Percentiles rank a stretch among this genome's conserved stretches.
Conservation (phyloP, 1,284 basidiomycete species). For the Ganoderma multipileum region DNA sequence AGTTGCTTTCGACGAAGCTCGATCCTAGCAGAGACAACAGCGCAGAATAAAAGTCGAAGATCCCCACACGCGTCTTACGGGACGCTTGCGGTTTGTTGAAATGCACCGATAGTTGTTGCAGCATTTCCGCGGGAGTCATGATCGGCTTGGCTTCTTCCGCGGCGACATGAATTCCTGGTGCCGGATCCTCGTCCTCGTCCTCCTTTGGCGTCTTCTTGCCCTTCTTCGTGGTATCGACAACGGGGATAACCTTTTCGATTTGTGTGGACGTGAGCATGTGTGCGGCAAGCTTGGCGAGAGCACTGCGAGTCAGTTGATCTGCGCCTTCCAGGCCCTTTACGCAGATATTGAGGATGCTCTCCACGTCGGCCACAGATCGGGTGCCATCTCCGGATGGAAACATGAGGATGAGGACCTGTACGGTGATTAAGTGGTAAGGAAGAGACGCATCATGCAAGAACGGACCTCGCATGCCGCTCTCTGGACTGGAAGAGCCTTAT, state of each 20-base stretch:
- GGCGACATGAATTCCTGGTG: conserved; percentile 53
- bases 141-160: conserved; percentile 76
- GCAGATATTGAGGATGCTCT: conserved; percentile 72
- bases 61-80: conserved; percentile 80
- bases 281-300: conserved; percentile 83
- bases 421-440: background rate
- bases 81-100: conserved; percentile 80
- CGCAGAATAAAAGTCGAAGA: conserved; percentile 90
- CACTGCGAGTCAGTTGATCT: conserved; percentile 85
- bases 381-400: conserved; percentile 64
- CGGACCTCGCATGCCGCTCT: conserved; percentile 82
- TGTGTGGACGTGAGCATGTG: conserved; percentile 90
- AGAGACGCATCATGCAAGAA: background rate
- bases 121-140: conserved; percentile 82
- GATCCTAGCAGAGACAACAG: conserved; percentile 81
- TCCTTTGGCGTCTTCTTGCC: conserved; percentile 67
- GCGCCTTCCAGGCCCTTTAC: conserved; percentile 82
- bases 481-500: conserved; percentile 89
- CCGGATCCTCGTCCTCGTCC: conserved; percentile 58
- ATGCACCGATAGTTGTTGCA: conserved; percentile 76
- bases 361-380: conserved; percentile 72
- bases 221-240: conserved; percentile 63
- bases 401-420: conserved; percentile 69
- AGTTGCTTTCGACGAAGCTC: conserved; percentile 85
- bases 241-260: conserved; percentile 62